A percentile compares a stretch with the other conserved stretches of the same genome.
Evolutionary conservation across 1,284 basidiomycete species (phyloP).

Genomic region (Microbotryomycetes sp.): DNA sequence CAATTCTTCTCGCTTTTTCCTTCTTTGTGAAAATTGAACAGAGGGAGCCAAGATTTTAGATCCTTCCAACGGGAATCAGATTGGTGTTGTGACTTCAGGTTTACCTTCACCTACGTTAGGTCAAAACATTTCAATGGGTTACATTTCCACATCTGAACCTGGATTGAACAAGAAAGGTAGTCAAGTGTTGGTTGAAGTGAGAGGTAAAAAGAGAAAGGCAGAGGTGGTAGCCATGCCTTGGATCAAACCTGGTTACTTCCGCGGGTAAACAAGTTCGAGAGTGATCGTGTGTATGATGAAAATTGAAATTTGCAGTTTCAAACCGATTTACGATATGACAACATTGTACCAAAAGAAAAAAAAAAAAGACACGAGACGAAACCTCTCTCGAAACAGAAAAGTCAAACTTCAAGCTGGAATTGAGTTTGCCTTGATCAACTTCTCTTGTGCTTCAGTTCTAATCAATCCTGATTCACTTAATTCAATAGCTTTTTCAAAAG

Average conservation of each 20-base stretch:
- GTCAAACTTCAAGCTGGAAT: neutral
- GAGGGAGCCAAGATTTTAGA: conserved; percentile 75
- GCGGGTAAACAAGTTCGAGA: conserved; percentile 48
- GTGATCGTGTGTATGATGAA: neutral
- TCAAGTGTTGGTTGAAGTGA: conserved; percentile 66
- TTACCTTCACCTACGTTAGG: conserved; percentile 88
- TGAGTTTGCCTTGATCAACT: neutral
- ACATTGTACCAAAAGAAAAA: neutral
- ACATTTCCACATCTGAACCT: conserved; percentile 53
- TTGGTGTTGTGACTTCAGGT: conserved; percentile 81
- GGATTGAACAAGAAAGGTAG: conserved; percentile 90
- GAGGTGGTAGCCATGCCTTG: conserved; percentile 67
- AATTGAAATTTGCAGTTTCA: neutral
- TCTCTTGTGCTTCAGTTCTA: neutral
- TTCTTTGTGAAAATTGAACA: conserved; percentile 39
- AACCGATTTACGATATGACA: neutral
- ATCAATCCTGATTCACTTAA: conserved; percentile 13
- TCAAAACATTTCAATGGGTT: conserved; percentile 95
- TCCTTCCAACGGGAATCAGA: conserved; percentile 51
- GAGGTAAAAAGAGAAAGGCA: conserved; percentile 62
- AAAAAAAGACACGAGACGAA: neutral
- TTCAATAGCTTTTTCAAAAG: conserved; percentile 25
- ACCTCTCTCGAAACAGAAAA: neutral
- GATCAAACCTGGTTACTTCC: conserved; percentile 66
- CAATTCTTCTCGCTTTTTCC: neutral